Evolutionary conservation across 768 basidiomycete species (phyloP), one percentile per base, ranked within the genome.

Genomic region (Kwoniella europaea): DNA sequence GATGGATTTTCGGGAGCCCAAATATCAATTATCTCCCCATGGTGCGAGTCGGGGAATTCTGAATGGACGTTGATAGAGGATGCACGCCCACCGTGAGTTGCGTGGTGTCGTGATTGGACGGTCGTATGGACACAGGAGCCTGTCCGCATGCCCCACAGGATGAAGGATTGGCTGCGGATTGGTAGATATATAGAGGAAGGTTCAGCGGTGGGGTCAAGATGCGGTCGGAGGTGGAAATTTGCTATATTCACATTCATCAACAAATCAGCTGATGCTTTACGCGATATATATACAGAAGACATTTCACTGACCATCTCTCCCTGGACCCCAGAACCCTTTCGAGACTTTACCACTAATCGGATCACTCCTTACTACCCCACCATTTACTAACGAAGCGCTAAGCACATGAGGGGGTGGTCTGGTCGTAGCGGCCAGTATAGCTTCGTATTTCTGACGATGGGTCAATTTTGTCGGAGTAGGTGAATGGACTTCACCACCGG

Each of bases 251-350:
- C 20, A 10, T 50, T 13, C 18, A 18, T 50, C 15, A 44, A 35
- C 24, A 18, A 12, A 22, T 71, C 53, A 63, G 63, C 60, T 59
- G 7, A 29, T 52, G 35, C 3, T 35, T 35, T 35, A 7, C 35
- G 35, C 35, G 4, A 35, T 35, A 35, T 35, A 35, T 4, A 50
- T 52, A 5, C 44, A 35, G 15, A 15, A 12, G 15, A 20, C 15
- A 50, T 12, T 4, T 20, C 12, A 72, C 71, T 56, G 35, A 76
- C 69, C 70, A 68, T 79, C 74, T 63, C 74, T 58, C 3, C 75
- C 76, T 15, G 81, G 79, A 20, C 78, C 79, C 71, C 80, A 79
- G 61, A 71, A 81, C 1, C 81, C 81, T 46, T 79, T 81, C n/a
- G 77, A 72, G 1, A 76, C 71, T 35, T 79, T 79, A 2, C 79